A percentile compares a stretch with the other conserved stretches of the same genome.
phyloP scores from a whole-genome alignment of 2,329 filamentous ascomycete genomes.

The Alternaria brassicae region DNA sequence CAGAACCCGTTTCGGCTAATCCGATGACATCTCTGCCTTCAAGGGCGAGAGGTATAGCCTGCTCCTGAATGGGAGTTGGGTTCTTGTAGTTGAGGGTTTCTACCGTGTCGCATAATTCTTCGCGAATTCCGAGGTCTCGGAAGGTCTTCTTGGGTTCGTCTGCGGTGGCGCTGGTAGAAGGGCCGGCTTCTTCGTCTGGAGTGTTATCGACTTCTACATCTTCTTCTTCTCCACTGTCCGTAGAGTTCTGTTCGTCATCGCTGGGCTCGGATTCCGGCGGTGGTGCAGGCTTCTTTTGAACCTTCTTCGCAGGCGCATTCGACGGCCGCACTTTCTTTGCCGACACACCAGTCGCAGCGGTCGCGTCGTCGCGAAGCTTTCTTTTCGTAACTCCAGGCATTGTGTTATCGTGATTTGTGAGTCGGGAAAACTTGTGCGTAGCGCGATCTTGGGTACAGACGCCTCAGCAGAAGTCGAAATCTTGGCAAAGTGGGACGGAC shows the following conservation, averaged over 20 bases:
- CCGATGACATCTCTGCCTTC: slow-evolving; percentile 87
- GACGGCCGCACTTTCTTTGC: slow-evolving; percentile 25
- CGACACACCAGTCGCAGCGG: slow-evolving; percentile 12
- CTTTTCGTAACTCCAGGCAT: slow-evolving; percentile 55
- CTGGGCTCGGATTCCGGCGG: slow-evolving; percentile 35
- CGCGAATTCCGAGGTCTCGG: slow-evolving; percentile 78
- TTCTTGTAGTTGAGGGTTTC: slow-evolving; percentile 79
- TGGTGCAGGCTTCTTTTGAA: slow-evolving; percentile 19
- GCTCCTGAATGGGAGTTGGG: slow-evolving; percentile 87
- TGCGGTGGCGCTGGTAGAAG: background rate
- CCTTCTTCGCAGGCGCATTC: slow-evolving; percentile 25
- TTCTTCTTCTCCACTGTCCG: slow-evolving; percentile 15
- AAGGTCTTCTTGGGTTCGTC: slow-evolving; percentile 66
- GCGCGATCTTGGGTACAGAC: background rate
- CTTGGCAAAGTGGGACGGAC: slow-evolving; percentile 18
- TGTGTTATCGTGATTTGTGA: slow-evolving; percentile 32
- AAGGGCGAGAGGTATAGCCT: slow-evolving; percentile 83
- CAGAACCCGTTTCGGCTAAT: slow-evolving; percentile 91
- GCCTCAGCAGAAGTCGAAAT: slow-evolving; percentile 12
- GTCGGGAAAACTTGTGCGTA: slow-evolving; percentile 6
- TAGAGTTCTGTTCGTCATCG: slow-evolving; percentile 23
- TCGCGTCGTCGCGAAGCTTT: slow-evolving; percentile 43
- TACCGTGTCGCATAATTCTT: slow-evolving; percentile 89
- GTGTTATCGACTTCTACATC: background rate
- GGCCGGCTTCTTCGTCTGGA: slow-evolving; percentile 1